Conservation (phyloP, 2,329 filamentous ascomycete genomes). For the Paramyrothecium sp. region DNA sequence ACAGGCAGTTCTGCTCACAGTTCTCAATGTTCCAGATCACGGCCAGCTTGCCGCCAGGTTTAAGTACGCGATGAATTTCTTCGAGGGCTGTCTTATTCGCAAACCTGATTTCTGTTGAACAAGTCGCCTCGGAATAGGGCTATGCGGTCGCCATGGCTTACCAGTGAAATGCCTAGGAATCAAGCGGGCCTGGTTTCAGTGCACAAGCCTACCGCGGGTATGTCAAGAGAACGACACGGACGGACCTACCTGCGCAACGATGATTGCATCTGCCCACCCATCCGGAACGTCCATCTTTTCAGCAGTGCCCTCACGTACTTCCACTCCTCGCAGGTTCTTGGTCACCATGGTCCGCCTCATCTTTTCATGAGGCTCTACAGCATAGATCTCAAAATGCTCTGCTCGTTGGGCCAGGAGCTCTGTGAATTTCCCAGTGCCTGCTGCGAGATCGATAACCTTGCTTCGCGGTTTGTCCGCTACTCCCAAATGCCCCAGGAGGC, state of each 20-base stretch:
- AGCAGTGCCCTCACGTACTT: constrained; percentile 56
- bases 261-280: constrained; percentile 62
- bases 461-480: constrained; percentile 45
- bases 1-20: too few relatives aligned
- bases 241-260: constrained; percentile 61
- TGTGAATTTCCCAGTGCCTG: constrained; percentile 71
- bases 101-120: constrained; percentile 52
- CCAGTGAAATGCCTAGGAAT: constrained; percentile 56
- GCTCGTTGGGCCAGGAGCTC: constrained; percentile 56
- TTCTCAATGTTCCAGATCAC: constrained; percentile 75
- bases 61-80: constrained; percentile 67
- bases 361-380: constrained; percentile 61
- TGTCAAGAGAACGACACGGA: too few relatives aligned
- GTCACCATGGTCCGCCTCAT: constrained; percentile 62
- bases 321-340: constrained; percentile 57
- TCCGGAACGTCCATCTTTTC: constrained; percentile 53
- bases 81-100: constrained; percentile 59
- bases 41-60: constrained; percentile 58
- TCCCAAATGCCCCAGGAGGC: constrained; percentile 55
- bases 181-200: too few relatives aligned
- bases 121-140: background rate
- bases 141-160: constrained; percentile 24
- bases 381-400: constrained; percentile 59
- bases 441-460: constrained; percentile 61
- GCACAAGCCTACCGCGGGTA: too few relatives aligned